A percentile compares a stretch with the other conserved stretches of the same genome.
Evolutionary conservation across 148 eudicot species (phyloP).

Genomic region (Pouteria glomerata): DNA sequence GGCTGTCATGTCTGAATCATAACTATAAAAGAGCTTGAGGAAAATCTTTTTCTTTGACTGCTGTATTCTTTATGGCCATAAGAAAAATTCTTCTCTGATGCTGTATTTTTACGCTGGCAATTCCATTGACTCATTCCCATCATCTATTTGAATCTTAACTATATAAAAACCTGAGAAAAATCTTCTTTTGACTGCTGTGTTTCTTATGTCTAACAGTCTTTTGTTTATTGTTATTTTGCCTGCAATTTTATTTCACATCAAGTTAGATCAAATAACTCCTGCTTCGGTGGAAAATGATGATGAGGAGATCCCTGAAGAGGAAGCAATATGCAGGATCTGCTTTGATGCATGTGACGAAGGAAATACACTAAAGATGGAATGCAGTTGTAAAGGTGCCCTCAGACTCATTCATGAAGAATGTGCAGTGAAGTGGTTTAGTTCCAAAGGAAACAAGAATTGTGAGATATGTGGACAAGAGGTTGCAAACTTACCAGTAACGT

Average conservation of each 20-base stretch:
- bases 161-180: background rate
- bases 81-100: too few relatives aligned
- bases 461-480: conserved; percentile 91
- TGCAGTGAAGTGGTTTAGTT: conserved; percentile 83
- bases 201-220: background rate
- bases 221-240: background rate
- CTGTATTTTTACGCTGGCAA: too few relatives aligned
- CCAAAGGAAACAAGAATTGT: conserved; percentile 62
- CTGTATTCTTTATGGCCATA: too few relatives aligned
- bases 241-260: conserved; percentile 1
- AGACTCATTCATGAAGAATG: conserved; percentile 82
- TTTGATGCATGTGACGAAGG: conserved; percentile 78
- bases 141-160: too few relatives aligned
- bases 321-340: conserved; percentile 92
- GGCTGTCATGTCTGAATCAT: too few relatives aligned
- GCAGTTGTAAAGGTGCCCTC: conserved; percentile 95
- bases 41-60: too few relatives aligned
- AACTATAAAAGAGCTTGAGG: too few relatives aligned
- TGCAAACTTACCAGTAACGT: conserved; percentile 76
- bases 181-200: background rate
- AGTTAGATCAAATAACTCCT: conserved; percentile 51
- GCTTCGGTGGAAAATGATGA: conserved; percentile 47
- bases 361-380: conserved; percentile 84
- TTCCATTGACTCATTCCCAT: too few relatives aligned
- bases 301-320: conserved; percentile 91